Conservation (phyloP, 257 asterid genomes). For the Echium plantagineum region DNA sequence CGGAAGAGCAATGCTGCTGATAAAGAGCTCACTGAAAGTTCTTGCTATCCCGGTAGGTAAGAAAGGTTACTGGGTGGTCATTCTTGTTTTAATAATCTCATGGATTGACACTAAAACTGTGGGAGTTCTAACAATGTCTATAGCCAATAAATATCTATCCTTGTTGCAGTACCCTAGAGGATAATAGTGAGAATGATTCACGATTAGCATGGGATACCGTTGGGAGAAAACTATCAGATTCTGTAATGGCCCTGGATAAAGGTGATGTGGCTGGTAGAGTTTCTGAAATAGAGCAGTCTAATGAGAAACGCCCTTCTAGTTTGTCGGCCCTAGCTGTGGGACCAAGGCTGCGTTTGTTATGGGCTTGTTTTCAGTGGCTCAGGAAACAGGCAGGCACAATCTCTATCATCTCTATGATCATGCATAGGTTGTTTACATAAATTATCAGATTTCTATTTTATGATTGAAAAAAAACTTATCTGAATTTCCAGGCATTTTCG, state of each 20-base stretch:
- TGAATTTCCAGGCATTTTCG: not conserved
- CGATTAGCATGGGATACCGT: constrained; percentile 78
- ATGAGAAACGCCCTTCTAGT: constrained; percentile 45
- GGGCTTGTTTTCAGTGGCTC: constrained; percentile 77
- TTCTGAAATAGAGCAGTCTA: constrained; percentile 29
- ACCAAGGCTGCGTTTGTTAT: constrained; percentile 73
- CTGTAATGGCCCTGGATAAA: constrained; percentile 34
- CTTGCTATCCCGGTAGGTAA: constrained; percentile 87
- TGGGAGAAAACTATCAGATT: constrained; percentile 54
- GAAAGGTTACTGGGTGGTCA: constrained; percentile 44
- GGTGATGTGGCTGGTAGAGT: constrained; percentile 29
- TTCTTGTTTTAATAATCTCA: constrained; percentile 7
- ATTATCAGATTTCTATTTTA: no score
- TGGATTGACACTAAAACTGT: not conserved
- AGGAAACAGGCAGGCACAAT: constrained; percentile 69
- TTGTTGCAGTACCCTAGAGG: constrained; percentile 32
- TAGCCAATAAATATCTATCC: constrained; percentile 9
- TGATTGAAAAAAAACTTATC: not conserved
- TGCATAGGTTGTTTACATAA: not conserved
- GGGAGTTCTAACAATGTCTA: constrained; percentile 6
- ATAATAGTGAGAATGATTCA: constrained; percentile 30
- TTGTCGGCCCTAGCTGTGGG: constrained; percentile 69
- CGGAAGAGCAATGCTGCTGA: constrained; percentile 21
- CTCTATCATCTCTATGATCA: constrained; percentile 20
- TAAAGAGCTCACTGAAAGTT: constrained; percentile 26